Percentiles rank a stretch among this genome's conserved stretches.
phyloP scores from a whole-genome alignment of 352 stramenopile genomes.

The Globisporangium nagaii region DNA sequence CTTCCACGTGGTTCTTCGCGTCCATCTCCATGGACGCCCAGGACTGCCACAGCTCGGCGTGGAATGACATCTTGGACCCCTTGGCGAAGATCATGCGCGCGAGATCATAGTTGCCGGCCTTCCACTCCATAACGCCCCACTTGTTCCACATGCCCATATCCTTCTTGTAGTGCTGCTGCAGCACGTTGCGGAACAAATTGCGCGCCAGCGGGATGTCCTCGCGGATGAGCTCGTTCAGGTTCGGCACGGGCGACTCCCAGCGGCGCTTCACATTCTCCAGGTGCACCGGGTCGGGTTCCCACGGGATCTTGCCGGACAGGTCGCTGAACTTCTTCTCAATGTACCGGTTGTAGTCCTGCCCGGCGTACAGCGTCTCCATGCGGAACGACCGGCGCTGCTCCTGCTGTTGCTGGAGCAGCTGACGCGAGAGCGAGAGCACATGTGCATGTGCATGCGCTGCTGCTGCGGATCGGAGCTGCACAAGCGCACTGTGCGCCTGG shows the following conservation, averaged over 20 bases:
- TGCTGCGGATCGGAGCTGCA: background rate
- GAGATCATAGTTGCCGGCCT: constrained; percentile 74
- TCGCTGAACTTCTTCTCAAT: constrained; percentile 77
- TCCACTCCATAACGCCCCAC: constrained; percentile 88
- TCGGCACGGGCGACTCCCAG: constrained; percentile 57
- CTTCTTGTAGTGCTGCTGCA: constrained; percentile 71
- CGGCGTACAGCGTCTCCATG: constrained; percentile 60
- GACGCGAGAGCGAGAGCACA: too few relatives aligned
- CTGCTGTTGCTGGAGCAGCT: background rate
- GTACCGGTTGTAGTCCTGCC: constrained; percentile 58
- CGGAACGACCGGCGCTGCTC: constrained; percentile 14
- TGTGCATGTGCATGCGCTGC: too few relatives aligned
- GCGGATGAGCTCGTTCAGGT: constrained; percentile 77
- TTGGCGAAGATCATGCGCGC: constrained; percentile 85
- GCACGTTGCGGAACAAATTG: constrained; percentile 72
- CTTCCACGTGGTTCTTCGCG: constrained; percentile 62
- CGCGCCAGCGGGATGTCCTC: constrained; percentile 67
- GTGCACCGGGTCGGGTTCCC: constrained; percentile 62
- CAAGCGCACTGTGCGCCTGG: background rate
- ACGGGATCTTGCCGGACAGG: constrained; percentile 68
- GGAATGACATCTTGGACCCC: constrained; percentile 65
- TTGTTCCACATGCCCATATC: constrained; percentile 92
- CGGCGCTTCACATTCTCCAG: constrained; percentile 47
- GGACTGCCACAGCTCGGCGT: constrained; percentile 73
- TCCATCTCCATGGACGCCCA: constrained; percentile 86